Evolutionary conservation across 257 asterid species (phyloP), one percentile per base, ranked within the genome.

Genomic region (Scutellaria minor): DNA sequence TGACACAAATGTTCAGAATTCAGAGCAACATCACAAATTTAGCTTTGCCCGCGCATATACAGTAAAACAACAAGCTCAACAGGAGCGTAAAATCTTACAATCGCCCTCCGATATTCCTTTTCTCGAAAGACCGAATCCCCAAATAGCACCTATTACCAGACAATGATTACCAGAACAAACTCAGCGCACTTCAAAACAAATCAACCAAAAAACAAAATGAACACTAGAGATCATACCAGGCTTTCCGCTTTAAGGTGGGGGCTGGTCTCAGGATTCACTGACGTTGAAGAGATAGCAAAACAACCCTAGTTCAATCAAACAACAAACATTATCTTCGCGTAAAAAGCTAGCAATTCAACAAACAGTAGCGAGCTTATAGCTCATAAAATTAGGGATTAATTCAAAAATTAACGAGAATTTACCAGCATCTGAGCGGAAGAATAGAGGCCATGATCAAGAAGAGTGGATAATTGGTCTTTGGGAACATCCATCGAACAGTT

Each of bases 341-440:
- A 45, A 57, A 55, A 72, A 7, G 61, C 66, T 46, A 39, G 55
- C 35, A 47, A 40, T 27, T 4, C 46, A 74, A 57, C 1, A 15
- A 53, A 40, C 9, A 11, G 48, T 27, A 52, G 37, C 58, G 37
- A 69, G 40, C 48, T 44, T 44, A 20, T 48, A 64, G 69, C 76
- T 41, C 75, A 62, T 53, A 62, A 18, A 22, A 35, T 46, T 6
- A 39, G 60, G 69, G 24, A 12, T 31, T 4, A 59, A 59, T 61
- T 60, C 56, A 13, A 57, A 31, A 47, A 68, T 52, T 55, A 73
- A 12, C 57, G 64, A 22, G 66, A 66, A 51, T 6, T 27, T 83
- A 91, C 98, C 81, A 93, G 93, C 75, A 91, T 83, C 79, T 94
- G 96, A 60, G 97, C 96, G 5, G 98, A 94, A 51, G 85, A 31